Base-by-base conservation (phyloP, 495 filamentous ascomycete genomes). In the Aspergillus incahuasiensis region DNA sequence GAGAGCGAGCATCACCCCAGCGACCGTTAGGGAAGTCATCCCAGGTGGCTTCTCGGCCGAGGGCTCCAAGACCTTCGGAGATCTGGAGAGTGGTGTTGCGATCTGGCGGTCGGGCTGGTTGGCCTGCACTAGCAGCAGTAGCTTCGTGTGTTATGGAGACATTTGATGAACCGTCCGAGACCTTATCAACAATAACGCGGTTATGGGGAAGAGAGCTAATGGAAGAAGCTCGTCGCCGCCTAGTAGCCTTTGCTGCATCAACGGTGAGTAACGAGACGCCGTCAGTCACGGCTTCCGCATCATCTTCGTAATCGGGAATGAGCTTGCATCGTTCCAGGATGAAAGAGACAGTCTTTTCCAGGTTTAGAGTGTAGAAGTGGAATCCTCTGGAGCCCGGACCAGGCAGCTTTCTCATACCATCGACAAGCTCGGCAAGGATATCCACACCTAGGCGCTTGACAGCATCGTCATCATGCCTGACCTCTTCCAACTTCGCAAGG, bases 1-100 rank as follows among this genome's bases (percentile, higher is more conserved):
- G 87, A 15, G 87, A 92, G 22, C 86, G 80, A 3, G 92, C 90
- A 66, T 97, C 92, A 66, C 94, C 94, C 86, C 92, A 98, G 43
- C 94, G 84, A 22, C 94, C 95, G 77, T 98, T 98, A 50, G 95
- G 94, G 74, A 86, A 98, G 72, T 98, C 94, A 67, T 98, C 94
- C 94, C 94, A 98, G 6, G 94, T 97, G 20, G 95, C 95, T 74
- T 97, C 95, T 56, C 95, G 79, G 30, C 92, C 94, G 12, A 96
- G 79, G n/a, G 88, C 77, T 38, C 92, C 92, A 59, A 92, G 84
- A 3, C 92, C 92, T 75, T 96, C 91, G 0, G 92, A 95, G 50
- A 96, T 96, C 18, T 90, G 89, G 16, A 97, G 82, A 5, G 91
- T 92, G 61, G 89, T 91, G 44, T 86, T 86, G 40, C 87, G 81